These are phyloP conservation scores for Cladochytrium replicatum DNA, from an alignment of 192 early-diverging fungal species.

Conservation along the genomic window DNA sequence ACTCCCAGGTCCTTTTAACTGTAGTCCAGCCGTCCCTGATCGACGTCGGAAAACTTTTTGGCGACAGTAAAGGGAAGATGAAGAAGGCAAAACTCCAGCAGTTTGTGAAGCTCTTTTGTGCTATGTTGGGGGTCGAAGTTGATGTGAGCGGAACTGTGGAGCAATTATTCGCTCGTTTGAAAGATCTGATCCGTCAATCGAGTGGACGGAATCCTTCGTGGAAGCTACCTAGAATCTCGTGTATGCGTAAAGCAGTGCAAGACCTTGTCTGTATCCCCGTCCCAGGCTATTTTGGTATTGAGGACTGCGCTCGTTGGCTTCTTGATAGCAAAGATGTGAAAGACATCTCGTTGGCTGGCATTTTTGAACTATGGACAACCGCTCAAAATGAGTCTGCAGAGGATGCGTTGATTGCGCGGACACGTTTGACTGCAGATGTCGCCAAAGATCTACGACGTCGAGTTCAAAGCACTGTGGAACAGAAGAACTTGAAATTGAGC, in stretches of 20 bases:
- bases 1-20: slow-evolving; percentile 14
- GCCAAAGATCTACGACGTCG: not conserved
- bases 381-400: not conserved
- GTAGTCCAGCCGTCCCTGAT: slow-evolving; percentile 19
- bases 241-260: slow-evolving; percentile 6
- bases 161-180: slow-evolving; percentile 8
- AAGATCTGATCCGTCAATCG: not conserved
- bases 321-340: not conserved
- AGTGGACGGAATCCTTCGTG: not conserved
- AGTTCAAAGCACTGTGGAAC: slow-evolving; percentile 2
- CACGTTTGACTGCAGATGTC: not conserved
- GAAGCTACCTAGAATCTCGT: slow-evolving; percentile 13
- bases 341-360: not conserved
- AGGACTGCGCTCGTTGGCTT: slow-evolving; percentile 1
- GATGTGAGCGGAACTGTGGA: slow-evolving; percentile 8
- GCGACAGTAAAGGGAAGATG: not conserved
- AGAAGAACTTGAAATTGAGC: not conserved
- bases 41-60: slow-evolving; percentile 1
- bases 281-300: slow-evolving; percentile 14
- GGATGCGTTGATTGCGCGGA: not conserved
- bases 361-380: slow-evolving; percentile 11
- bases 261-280: slow-evolving; percentile 11
- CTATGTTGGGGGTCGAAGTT: not conserved
- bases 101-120: slow-evolving; percentile 17
- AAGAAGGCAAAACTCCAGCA: slow-evolving; percentile 9